Evolutionary conservation across 148 eudicot genomes (phyloP), one percentile per base, ranked within the genome.

Genomic region (Suaeda aralocaspica): DNA sequence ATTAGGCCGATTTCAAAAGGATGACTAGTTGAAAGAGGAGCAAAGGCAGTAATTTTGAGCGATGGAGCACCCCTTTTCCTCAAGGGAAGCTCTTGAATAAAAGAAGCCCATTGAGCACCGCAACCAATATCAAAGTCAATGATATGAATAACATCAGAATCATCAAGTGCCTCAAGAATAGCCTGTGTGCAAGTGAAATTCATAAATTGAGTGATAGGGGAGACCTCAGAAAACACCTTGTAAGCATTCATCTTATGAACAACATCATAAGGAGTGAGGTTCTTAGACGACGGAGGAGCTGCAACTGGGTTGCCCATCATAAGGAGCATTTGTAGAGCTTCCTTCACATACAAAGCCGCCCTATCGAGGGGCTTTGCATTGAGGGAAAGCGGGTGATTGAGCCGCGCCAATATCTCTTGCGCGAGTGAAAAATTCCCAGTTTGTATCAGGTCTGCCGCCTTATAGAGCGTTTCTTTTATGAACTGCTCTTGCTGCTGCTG

Each of bases 371-470:
- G 98, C 84, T 88, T 93, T 62, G 88, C 86, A n/a, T 77, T 81
- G 10, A 89, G 82, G 58, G 91, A 84, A 81, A 86, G 89, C 87
- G 84, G 97, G 84, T 94, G 99, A 94, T 94, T 94, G 99, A 94
- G 99, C 99, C 99, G 99, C 99, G 99, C 99, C 99, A 94, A 94
- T 94, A 94, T 94, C 99, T 84, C 96, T 82, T 94, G 99, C 93
- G 93, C 92, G 89, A 84, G 97, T 79, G 78, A 76, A 25, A 82
- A 80, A 66, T 89, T 91, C 77, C 97, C 97, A 11, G 87, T 73
- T 70, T 84, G 87, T 63, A 89, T 82, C 74, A 84, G 77, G 73
- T 94, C 97, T 13, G 96, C 92, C 36, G 90, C 96, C 82, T 94
- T 87, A 58, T 24, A 84, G 30, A 94, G 86, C 87, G 85, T 91